Conservation (phyloP, 2,329 filamentous ascomycete species). For the Xylariomycetidae sp. region DNA sequence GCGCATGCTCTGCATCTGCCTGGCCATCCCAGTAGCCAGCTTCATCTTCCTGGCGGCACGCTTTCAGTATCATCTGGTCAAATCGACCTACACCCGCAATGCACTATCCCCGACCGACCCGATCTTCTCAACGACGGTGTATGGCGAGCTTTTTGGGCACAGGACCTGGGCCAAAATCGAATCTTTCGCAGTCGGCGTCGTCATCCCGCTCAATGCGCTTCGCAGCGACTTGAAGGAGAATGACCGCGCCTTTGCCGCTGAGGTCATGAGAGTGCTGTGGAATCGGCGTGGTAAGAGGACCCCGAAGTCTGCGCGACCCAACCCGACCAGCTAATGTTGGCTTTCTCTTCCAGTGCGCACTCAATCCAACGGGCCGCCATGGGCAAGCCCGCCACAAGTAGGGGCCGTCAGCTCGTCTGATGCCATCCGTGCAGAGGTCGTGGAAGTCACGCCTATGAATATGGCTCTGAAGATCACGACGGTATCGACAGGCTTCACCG, state of each 20-base stretch:
- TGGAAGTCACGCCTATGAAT: background rate
- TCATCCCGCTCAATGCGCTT: background rate
- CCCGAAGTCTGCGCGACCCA: no score
- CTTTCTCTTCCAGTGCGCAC: background rate
- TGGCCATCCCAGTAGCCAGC: background rate
- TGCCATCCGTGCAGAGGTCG: conserved; percentile 1
- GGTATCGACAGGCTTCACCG: conserved; percentile 2
- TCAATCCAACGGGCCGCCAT: background rate
- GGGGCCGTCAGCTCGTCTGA: background rate
- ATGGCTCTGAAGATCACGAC: background rate
- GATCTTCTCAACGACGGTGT: background rate
- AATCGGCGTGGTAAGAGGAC: background rate
- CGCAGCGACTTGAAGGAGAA: background rate
- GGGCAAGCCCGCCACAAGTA: background rate
- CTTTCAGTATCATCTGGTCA: background rate
- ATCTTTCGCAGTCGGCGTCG: background rate
- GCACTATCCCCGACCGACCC: background rate
- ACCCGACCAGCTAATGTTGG: no score
- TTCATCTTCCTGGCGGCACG: background rate
- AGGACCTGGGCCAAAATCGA: background rate
- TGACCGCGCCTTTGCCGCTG: background rate
- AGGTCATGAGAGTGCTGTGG: background rate
- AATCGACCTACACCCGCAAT: background rate
- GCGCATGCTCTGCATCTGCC: background rate
- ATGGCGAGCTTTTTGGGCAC: background rate